Evolutionary conservation across 2,329 filamentous ascomycete genomes (phyloP).

Genomic region (Pseudonectria foliicola): DNA sequence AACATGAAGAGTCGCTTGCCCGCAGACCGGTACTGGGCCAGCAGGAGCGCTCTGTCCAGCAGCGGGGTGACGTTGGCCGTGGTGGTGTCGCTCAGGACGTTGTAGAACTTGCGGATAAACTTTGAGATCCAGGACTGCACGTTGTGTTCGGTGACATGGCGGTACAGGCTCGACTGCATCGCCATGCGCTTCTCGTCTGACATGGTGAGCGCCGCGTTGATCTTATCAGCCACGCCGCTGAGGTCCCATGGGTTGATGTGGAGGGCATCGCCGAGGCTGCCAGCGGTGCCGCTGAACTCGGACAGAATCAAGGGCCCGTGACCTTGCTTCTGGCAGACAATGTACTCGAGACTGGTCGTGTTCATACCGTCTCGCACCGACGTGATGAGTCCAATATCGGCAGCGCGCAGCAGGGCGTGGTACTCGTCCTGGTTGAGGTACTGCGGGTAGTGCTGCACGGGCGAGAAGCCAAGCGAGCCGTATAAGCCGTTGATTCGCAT

Average conservation of each 20-base stretch:
- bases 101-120: slow-evolving; percentile 71
- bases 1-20: slow-evolving; percentile 91
- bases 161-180: slow-evolving; percentile 70
- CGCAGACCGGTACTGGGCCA: slow-evolving; percentile 67
- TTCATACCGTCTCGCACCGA: slow-evolving; percentile 98
- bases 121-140: slow-evolving; percentile 80
- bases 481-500: slow-evolving; percentile 87
- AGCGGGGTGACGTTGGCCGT: slow-evolving; percentile 71
- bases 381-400: slow-evolving; percentile 88
- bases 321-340: slow-evolving; percentile 82
- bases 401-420: slow-evolving; percentile 83
- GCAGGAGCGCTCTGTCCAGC: slow-evolving; percentile 66
- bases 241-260: slow-evolving; percentile 97
- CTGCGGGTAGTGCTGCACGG: slow-evolving; percentile 91
- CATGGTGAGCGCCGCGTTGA: slow-evolving; percentile 78
- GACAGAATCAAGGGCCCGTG: slow-evolving; percentile 88
- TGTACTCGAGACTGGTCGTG: slow-evolving; percentile 90
- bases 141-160: slow-evolving; percentile 77
- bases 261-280: slow-evolving; percentile 75
- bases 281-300: slow-evolving; percentile 91
- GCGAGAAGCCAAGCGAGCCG: slow-evolving; percentile 80
- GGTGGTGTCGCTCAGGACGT: slow-evolving; percentile 70
- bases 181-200: slow-evolving; percentile 53
- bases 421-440: slow-evolving; percentile 88
- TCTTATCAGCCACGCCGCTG: slow-evolving; percentile 72